Evolutionary conservation across 2,329 filamentous ascomycete species (phyloP).

Genomic region (Microdochium paspali): DNA sequence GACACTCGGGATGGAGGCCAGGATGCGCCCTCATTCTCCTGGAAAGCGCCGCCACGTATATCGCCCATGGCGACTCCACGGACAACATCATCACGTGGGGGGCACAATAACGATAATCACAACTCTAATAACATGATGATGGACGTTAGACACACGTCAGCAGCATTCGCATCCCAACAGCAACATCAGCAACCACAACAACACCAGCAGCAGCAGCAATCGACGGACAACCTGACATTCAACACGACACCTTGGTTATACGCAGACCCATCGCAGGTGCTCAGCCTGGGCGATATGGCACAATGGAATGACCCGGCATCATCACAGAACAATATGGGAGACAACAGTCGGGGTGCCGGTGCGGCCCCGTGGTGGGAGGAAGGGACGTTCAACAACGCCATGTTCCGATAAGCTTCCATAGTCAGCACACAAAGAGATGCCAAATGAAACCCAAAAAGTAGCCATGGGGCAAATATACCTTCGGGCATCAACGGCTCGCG

Average conservation of each 20-base stretch:
- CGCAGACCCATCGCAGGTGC: constrained; percentile 28
- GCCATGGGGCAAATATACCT: no score
- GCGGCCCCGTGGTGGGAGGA: constrained; percentile 27
- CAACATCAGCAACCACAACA: neutral
- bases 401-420: constrained; percentile 29
- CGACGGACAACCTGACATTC: constrained; percentile 25
- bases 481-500: no score
- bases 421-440: neutral
- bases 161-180: neutral
- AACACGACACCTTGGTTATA: constrained; percentile 34
- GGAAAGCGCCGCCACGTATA: constrained; percentile 15
- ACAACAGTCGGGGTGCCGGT: constrained; percentile 1
- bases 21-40: constrained; percentile 32
- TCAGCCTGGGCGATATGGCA: constrained; percentile 25
- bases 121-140: constrained; percentile 1
- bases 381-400: constrained; percentile 25
- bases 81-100: constrained; percentile 3
- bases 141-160: neutral
- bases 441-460: no score
- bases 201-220: constrained; percentile 6
- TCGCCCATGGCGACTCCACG: constrained; percentile 13
- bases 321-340: constrained; percentile 16
- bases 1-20: constrained; percentile 42
- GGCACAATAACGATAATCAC: neutral
- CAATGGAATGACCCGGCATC: constrained; percentile 11